These are phyloP conservation scores for Simmondsia chinensis DNA, from an alignment of 148 eudicot species.

Conservation along the genomic window DNA sequence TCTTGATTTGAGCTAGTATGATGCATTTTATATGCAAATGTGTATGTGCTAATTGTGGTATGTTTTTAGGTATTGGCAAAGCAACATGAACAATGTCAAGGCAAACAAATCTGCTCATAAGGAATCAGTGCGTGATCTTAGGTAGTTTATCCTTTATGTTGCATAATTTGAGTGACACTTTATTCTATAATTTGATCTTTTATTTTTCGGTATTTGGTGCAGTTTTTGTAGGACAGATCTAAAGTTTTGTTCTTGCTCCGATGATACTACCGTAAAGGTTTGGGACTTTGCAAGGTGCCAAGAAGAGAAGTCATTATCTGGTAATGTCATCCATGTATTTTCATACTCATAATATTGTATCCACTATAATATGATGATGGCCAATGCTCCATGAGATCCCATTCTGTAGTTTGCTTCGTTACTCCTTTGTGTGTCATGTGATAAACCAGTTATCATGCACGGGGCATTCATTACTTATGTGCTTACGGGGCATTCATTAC, in stretches of 20 bases:
- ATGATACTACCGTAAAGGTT: slow-evolving; percentile 93
- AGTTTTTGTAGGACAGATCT: slow-evolving; percentile 96
- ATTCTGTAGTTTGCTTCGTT: no score
- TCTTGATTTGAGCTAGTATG: neutral
- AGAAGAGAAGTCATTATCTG: slow-evolving; percentile 84
- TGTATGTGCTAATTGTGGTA: slow-evolving; percentile 8
- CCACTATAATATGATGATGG: neutral
- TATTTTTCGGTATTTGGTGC: slow-evolving; percentile 15
- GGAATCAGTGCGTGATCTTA: slow-evolving; percentile 88
- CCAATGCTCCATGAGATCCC: neutral
- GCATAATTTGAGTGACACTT: neutral
- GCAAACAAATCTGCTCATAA: slow-evolving; percentile 89
- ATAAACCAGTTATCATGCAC: no score
- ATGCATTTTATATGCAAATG: slow-evolving; percentile 3
- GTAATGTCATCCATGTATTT: slow-evolving; percentile 54
- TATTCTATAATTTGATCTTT: slow-evolving; percentile 4
- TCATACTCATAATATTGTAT: neutral
- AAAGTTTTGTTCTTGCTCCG: slow-evolving; percentile 97
- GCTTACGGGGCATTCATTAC: no score
- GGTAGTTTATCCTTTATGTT: slow-evolving; percentile 27
- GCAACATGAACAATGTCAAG: slow-evolving; percentile 97
- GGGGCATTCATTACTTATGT: no score
- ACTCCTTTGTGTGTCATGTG: no score
- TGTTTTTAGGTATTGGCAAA: slow-evolving; percentile 86
- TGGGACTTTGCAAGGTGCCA: slow-evolving; percentile 99